Conservation (phyloP, 2,329 filamentous ascomycete genomes). For the Penicillium sp. region DNA sequence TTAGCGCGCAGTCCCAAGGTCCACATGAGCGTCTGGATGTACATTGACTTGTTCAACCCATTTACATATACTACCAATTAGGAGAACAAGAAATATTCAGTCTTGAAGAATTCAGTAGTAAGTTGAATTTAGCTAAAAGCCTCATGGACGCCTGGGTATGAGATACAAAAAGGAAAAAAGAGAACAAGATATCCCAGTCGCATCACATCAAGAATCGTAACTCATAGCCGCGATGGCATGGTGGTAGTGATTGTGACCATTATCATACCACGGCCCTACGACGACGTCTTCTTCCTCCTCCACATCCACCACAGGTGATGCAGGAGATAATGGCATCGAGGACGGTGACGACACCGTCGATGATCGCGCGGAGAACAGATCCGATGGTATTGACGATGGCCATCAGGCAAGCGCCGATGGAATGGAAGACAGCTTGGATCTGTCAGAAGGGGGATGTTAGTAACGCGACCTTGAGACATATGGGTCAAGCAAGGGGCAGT, state of each 20-base stretch:
- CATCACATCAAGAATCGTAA: constrained; percentile 1
- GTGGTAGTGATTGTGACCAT: not conserved
- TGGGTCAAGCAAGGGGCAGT: not conserved
- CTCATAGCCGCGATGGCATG: not conserved
- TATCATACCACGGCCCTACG: constrained; percentile 10
- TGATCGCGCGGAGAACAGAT: constrained; percentile 63
- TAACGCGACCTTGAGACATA: not conserved
- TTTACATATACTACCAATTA: not conserved
- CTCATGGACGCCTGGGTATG: constrained; percentile 1
- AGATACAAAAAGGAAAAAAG: not conserved
- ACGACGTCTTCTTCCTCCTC: constrained; percentile 24
- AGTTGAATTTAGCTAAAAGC: not conserved
- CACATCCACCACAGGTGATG: constrained; percentile 51
- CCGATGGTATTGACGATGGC: constrained; percentile 68
- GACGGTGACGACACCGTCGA: constrained; percentile 65
- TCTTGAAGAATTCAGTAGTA: not conserved
- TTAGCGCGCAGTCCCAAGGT: not conserved
- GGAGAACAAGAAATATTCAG: not conserved
- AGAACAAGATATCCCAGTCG: not conserved
- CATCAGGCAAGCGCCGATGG: constrained; percentile 67
- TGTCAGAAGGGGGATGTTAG: constrained; percentile 32
- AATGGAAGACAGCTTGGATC: constrained; percentile 60
- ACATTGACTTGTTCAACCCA: not conserved
- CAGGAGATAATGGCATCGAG: constrained; percentile 67
- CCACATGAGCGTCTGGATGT: not conserved